Conservation (phyloP, 345 rosid genomes). For the Gossypioides kirkii region DNA sequence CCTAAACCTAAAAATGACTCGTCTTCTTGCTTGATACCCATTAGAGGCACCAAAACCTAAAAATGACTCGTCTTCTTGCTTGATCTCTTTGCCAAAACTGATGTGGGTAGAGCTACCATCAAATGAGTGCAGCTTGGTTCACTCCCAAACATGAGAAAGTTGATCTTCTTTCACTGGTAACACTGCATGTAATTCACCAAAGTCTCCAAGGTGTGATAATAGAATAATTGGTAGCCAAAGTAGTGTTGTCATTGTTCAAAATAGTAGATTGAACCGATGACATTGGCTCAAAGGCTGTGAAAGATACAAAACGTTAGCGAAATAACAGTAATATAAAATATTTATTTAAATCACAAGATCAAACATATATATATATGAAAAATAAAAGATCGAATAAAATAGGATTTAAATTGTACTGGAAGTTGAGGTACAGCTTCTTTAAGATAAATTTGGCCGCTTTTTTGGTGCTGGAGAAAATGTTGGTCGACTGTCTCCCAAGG, state of each 20-base stretch:
- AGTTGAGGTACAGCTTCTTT: too few species aligned
- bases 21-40: not conserved
- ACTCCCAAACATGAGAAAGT: conserved; percentile 16
- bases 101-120: conserved; percentile 49
- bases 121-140: conserved; percentile 55
- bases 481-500: too few species aligned
- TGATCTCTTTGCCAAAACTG: not conserved
- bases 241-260: not conserved
- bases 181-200: conserved; percentile 30
- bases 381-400: too few species aligned
- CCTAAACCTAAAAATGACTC: not conserved
- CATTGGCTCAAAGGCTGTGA: not conserved
- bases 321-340: too few species aligned
- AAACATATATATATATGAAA: too few species aligned
- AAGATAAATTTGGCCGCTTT: too few species aligned
- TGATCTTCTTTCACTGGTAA: conserved; percentile 29
- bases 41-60: not conserved
- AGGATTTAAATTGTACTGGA: too few species aligned
- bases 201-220: conserved; percentile 16
- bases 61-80: not conserved
- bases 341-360: too few species aligned
- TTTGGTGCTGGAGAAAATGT: too few species aligned
- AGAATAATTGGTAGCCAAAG: not conserved
- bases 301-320: too few species aligned
- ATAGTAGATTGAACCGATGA: not conserved